phyloP scores from a whole-genome alignment of 805 yeast species.

The Myxozyma monticola region DNA sequence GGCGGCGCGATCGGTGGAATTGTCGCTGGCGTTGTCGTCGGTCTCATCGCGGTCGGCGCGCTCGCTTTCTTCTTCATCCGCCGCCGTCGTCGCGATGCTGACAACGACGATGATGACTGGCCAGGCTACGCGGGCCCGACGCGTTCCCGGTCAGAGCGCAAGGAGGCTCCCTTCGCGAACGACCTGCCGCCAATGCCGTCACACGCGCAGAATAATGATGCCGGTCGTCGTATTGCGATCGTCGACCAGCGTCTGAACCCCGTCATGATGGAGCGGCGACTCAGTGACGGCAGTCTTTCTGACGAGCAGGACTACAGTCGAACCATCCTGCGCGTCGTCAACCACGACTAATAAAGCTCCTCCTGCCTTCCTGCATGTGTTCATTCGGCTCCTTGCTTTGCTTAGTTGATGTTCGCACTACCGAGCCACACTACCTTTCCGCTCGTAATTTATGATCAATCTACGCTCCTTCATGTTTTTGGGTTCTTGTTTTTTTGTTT shows the following conservation, averaged over 20 bases:
- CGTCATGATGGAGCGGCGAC: constrained; percentile 74
- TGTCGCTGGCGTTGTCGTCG: constrained; percentile 55
- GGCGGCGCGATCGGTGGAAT: constrained; percentile 62
- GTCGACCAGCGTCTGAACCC: constrained; percentile 72
- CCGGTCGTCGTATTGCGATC: constrained; percentile 33
- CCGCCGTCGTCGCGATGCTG: constrained; percentile 46
- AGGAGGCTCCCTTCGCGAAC: not conserved
- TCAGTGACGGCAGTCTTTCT: constrained; percentile 79
- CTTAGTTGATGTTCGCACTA: not conserved
- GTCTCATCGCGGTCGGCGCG: constrained; percentile 45
- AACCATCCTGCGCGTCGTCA: constrained; percentile 81
- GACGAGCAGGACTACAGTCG: constrained; percentile 81
- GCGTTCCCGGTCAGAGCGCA: constrained; percentile 2
- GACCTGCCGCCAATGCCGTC: no score
- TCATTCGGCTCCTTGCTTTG: not conserved
- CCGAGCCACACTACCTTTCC: no score
- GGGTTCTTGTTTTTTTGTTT: no score
- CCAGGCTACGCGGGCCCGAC: constrained; percentile 12
- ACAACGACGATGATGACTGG: constrained; percentile 43
- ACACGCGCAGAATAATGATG: not conserved
- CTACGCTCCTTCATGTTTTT: no score
- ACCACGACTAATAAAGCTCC: constrained; percentile 56
- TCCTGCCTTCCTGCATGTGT: not conserved
- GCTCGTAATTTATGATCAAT: no score
- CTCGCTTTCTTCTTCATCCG: constrained; percentile 47